These are phyloP conservation scores for Cordyceps farinosa DNA, from an alignment of 2,329 filamentous ascomycete genomes.

Conservation along the genomic window DNA sequence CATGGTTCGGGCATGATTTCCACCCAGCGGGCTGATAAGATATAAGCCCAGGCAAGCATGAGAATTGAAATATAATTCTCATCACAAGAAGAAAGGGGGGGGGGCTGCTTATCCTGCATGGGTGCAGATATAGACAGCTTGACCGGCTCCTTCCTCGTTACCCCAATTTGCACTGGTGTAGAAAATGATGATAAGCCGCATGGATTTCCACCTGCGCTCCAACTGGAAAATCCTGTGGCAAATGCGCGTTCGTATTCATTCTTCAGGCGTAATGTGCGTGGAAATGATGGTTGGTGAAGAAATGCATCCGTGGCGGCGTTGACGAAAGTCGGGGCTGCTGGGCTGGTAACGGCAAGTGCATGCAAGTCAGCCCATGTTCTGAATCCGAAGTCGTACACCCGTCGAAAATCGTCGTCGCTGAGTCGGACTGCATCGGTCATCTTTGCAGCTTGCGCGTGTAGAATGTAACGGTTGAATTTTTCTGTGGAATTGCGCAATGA, in stretches of 20 bases:
- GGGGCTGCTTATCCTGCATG: background rate
- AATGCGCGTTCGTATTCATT: background rate
- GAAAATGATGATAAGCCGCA: conserved; percentile 4
- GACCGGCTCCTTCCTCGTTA: conserved; percentile 3
- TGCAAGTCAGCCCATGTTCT: background rate
- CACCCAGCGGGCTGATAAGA: conserved; percentile 3
- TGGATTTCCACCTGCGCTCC: conserved; percentile 1
- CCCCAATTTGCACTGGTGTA: conserved; percentile 3
- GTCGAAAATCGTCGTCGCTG: background rate
- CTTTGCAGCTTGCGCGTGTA: background rate
- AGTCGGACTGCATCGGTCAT: background rate
- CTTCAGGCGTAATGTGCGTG: background rate
- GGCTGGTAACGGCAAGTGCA: background rate
- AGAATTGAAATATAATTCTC: background rate
- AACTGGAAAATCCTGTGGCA: background rate
- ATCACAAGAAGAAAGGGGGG: background rate
- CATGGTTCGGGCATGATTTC: background rate
- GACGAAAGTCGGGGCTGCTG: background rate
- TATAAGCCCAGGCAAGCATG: conserved; percentile 1
- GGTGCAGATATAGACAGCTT: background rate
- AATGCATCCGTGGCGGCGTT: background rate
- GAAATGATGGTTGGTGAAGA: background rate
- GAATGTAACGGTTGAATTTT: too few relatives aligned
- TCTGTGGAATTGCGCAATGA: background rate
- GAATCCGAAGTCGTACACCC: background rate